phyloP scores from a whole-genome alignment of 768 basidiomycete species.

The Boletus rubropictus region DNA sequence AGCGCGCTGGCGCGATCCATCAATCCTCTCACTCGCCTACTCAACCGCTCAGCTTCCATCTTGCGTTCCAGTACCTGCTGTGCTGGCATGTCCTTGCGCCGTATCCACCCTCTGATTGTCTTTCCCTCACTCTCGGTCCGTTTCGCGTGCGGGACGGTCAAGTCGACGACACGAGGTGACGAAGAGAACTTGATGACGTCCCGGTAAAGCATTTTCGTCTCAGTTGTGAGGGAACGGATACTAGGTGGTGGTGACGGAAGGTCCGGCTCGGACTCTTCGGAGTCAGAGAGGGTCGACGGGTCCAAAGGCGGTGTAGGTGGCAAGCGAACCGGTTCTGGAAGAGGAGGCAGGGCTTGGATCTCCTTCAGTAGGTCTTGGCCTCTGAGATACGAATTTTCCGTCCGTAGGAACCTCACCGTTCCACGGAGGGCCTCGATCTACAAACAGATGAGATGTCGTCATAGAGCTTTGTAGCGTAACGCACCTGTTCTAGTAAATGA shows the following conservation, averaged over 20 bases:
- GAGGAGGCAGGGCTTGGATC: constrained; percentile 65
- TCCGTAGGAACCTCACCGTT: constrained; percentile 87
- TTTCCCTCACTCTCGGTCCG: constrained; percentile 42
- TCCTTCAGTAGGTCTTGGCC: constrained; percentile 86
- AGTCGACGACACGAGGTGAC: constrained; percentile 78
- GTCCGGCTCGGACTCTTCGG: constrained; percentile 56
- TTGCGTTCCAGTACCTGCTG: constrained; percentile 76
- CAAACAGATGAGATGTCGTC: constrained; percentile 7
- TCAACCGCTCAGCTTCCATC: constrained; percentile 68
- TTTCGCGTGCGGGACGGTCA: constrained; percentile 55
- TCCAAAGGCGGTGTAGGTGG: constrained; percentile 62
- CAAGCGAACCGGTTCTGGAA: constrained; percentile 46
- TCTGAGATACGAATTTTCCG: constrained; percentile 90
- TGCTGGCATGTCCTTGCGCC: constrained; percentile 73
- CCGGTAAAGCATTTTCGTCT: constrained; percentile 83
- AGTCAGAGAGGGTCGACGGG: constrained; percentile 61
- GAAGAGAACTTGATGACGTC: constrained; percentile 85
- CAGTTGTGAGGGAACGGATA: constrained; percentile 64
- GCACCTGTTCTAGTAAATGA: constrained; percentile 81
- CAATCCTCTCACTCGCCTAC: constrained; percentile 62
- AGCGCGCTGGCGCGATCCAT: constrained; percentile 52
- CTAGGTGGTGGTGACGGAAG: constrained; percentile 40
- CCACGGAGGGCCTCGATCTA: constrained; percentile 89
- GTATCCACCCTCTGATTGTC: constrained; percentile 62
- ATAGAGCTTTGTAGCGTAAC: constrained; percentile 6